Conservation (phyloP, 345 rosid genomes). For the Pistacia vera region DNA sequence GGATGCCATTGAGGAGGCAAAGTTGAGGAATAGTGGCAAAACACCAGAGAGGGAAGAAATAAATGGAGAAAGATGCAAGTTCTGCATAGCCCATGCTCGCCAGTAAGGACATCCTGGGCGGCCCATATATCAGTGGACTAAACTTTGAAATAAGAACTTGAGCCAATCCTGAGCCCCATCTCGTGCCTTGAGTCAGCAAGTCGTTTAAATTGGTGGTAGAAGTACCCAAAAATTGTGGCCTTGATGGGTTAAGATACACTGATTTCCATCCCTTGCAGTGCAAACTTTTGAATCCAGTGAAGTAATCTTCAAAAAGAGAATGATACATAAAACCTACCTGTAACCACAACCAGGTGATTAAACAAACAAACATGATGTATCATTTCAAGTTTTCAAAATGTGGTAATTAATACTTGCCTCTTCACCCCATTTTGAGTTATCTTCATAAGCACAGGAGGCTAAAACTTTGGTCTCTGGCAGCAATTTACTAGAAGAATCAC, state of each 20-base stretch:
- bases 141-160: conserved; percentile 38
- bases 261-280: conserved; percentile 48
- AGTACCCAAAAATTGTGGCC: conserved; percentile 44
- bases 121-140: conserved; percentile 45
- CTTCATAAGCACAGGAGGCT: conserved; percentile 39
- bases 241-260: conserved; percentile 28
- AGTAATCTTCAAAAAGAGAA: conserved; percentile 44
- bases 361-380: not conserved
- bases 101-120: conserved; percentile 28
- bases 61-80: conserved; percentile 20
- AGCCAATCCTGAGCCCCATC: conserved; percentile 42
- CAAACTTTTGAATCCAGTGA: conserved; percentile 33
- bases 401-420: conserved; percentile 23
- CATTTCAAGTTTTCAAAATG: not conserved
- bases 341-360: not conserved
- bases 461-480: conserved; percentile 21
- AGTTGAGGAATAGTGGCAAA: conserved; percentile 46
- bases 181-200: conserved; percentile 24
- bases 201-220: conserved; percentile 29
- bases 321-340: conserved; percentile 47
- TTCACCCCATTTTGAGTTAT: conserved; percentile 42
- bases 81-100: conserved; percentile 28
- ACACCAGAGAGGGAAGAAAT: conserved; percentile 32
- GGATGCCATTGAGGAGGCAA: conserved; percentile 37
- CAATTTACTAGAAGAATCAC: conserved; percentile 11